These are phyloP conservation scores for Eucalyptus guilfoylei DNA, from an alignment of 345 rosid genomes.

Conservation along the genomic window DNA sequence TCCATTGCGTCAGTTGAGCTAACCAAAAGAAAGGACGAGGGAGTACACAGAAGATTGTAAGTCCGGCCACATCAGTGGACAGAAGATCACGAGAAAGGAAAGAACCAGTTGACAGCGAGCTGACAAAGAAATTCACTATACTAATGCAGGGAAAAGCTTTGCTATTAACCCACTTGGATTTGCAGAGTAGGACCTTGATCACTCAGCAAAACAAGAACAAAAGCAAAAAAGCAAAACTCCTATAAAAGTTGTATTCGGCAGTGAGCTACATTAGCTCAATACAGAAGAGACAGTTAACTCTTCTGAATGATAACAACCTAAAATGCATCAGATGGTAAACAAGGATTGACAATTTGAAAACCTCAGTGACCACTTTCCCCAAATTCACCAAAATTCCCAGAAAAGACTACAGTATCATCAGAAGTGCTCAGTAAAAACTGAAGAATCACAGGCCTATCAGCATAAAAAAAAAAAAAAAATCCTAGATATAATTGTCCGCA, in stretches of 20 bases:
- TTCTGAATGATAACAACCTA: neutral
- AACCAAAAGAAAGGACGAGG: neutral
- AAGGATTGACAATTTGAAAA: neutral
- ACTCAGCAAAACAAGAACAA: neutral
- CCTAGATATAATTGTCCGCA: neutral
- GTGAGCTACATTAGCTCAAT: neutral
- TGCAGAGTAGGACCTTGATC: neutral
- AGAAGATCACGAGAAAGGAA: neutral
- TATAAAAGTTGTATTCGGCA: neutral
- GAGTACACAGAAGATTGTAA: neutral
- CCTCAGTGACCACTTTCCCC: neutral
- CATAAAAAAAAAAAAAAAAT: neutral
- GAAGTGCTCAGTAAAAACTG: neutral
- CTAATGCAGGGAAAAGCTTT: neutral
- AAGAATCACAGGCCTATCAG: neutral
- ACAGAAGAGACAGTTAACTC: neutral
- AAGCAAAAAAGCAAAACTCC: neutral
- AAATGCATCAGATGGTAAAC: neutral
- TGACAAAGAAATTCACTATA: neutral
- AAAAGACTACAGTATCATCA: neutral
- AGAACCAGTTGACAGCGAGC: neutral
- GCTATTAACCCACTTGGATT: neutral
- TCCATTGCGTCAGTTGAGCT: slow-evolving; percentile 63
- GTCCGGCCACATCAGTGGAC: neutral
- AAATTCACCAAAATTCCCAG: neutral